Conservation (phyloP, 257 asterid species). For the Solanum infundibuliforme region DNA sequence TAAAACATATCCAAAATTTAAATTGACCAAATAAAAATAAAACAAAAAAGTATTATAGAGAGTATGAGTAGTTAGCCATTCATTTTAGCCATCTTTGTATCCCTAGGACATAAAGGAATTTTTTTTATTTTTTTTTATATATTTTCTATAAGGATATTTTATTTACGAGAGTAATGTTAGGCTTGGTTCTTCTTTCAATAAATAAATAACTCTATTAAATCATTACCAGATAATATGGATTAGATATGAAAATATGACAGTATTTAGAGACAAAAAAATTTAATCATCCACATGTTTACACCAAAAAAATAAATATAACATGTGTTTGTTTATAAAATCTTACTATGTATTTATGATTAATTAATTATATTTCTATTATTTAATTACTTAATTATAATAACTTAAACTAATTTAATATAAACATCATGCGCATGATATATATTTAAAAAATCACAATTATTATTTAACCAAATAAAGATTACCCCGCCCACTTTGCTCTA, state of each 20-base stretch:
- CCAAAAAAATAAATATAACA: not conserved
- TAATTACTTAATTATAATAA: not conserved
- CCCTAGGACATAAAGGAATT: no score
- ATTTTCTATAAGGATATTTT: no score
- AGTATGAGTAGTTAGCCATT: not conserved
- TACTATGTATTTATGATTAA: not conserved
- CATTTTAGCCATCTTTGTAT: not conserved
- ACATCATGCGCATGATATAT: not conserved
- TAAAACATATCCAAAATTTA: not conserved
- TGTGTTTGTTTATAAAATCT: not conserved
- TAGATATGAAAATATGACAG: no score
- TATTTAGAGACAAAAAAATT: no score
- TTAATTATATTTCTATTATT: not conserved
- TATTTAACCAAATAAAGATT: not conserved
- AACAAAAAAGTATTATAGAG: not conserved
- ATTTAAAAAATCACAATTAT: not conserved
- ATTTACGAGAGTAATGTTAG: no score
- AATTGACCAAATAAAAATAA: not conserved
- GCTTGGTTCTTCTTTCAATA: not conserved
- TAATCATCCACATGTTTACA: no score
- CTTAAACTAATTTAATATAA: not conserved
- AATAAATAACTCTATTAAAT: not conserved
- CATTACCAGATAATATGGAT: not conserved
- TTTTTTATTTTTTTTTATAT: no score
- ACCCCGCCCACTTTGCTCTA: not conserved